Base-by-base conservation (phyloP, 257 asterid species). In the Solanum chiquidenum region DNA sequence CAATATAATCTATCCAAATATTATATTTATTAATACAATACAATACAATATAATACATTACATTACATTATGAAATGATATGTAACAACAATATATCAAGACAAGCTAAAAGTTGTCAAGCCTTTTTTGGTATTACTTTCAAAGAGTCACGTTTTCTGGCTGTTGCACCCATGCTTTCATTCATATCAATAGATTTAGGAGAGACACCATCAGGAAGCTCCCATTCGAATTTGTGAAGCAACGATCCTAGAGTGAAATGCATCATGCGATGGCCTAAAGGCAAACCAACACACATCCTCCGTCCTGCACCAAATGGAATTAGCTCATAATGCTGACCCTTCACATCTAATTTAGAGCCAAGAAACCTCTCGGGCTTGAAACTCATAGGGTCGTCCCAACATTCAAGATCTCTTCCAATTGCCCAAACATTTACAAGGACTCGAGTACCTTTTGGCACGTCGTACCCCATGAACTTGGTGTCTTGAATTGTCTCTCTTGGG, bases 391-490 rank as follows among this genome's bases (percentile, higher is more conserved):
- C 72, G 1, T 64, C 31, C 72, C 72, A 87, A 44, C 38, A 60
- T 37, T 87, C 66, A 23, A 33, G 34, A 29, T 87, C 89, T 79
- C 89, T 76, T 79, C 89, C 89, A 37, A 87, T 87, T 2, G 25
- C 86, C 76, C 88, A 77, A 0, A n/a, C 79, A 9, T 76, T 87
- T n/a, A 87, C 68, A 1, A 87, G 29, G 7, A 87, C 86, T 49
- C 40, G 86, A 20, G 88, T 87, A 7, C 52, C 82, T 82, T 87
- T 87, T 13, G 86, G 86, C 29, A 87, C 23, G 16, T 87, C 31
- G 3, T 87, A 87, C 5, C 89, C 89, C 86, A 87, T 77, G 86
- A 87, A 87, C 16, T 77, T 38, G 8, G 89, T 77, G 20, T 62
- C 89, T 10, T 62, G n/a, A 23, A 77, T 64, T 52, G 89, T 52